Conservation (phyloP, 441 rosid species). For the Omphalea diandra region DNA sequence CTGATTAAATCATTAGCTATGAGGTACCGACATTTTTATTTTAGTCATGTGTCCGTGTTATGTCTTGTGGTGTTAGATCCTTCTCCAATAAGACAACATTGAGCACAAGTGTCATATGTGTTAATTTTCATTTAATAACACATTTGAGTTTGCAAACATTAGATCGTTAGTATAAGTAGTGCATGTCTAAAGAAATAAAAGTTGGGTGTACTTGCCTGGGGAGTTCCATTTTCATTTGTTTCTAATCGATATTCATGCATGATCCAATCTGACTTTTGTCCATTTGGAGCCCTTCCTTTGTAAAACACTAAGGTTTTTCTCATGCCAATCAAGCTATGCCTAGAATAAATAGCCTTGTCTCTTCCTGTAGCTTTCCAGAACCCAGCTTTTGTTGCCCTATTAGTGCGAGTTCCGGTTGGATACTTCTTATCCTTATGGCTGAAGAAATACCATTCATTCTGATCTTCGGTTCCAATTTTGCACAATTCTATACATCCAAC, state of each 20-base stretch:
- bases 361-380: constrained; percentile 99
- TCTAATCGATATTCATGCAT: constrained; percentile 99
- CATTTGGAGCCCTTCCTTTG: constrained; percentile 98
- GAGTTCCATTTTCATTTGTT: constrained; percentile 92
- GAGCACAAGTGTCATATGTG: too few species aligned
- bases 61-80: too few species aligned
- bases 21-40: too few species aligned
- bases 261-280: constrained; percentile 98
- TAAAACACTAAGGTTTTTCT: constrained; percentile 97
- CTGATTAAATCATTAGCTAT: too few species aligned
- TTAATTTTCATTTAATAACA: too few species aligned
- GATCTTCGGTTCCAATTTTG: constrained; percentile 89
- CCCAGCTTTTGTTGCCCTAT: constrained; percentile 98
- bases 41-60: too few species aligned
- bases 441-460: constrained; percentile 97
- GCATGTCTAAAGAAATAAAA: too few species aligned
- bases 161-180: too few species aligned
- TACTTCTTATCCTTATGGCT: constrained; percentile 99
- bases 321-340: constrained; percentile 89
- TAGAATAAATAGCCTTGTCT: constrained; percentile 85
- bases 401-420: constrained; percentile 98
- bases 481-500: constrained; percentile 58
- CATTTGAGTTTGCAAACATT: too few species aligned
- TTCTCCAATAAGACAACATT: too few species aligned
- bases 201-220: constrained; percentile 63